Base-by-base conservation (phyloP, 2,329 filamentous ascomycete genomes). In the Polychaeton citri region DNA sequence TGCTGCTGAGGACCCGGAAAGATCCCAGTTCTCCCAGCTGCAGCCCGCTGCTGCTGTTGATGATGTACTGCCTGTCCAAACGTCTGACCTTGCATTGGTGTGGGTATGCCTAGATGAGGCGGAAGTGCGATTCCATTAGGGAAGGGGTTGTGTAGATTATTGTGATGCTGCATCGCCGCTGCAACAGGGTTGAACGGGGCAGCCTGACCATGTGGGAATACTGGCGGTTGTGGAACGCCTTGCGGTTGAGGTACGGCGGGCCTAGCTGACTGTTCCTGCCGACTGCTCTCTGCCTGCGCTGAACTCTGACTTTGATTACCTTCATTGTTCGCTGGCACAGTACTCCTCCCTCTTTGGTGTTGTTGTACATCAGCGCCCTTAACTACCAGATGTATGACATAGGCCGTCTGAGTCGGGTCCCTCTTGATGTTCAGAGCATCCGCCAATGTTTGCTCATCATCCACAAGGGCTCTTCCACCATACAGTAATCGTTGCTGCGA, bases 401-500 rank as follows among this genome's bases (percentile, higher is more conserved):
- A 58, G 32, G 53, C 51, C 3, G 37, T 45, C 41, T 56, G 51
- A 9, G 40, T 43, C 4, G 68, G 50, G 50, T 74, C 71, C 42
- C 65, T 59, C 20, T 65, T 58, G 12, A 63, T 54, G 28, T 68
- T 66, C 41, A 78, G 61, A 3, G 74, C 58, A 21, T 63, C 58
- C 19, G 56, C 54, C 37, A 79, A 52, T 0, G 61, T 66, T 24
- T 64, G 62, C 16, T 58, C 54, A 39, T 70, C 62, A 43, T 69
- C 61, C 5, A 62, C 50, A 5, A 77, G 60, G 19, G 68, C 63
- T 38, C 67, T 62, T 15, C 74, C 74, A 34, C 64, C 58, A 45
- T 74, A 76, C 15, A 78, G 74, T 39, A 79, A 51, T 30, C 72
- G 63, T 56, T 77, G 74, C 30, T 60, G 52, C 13, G 60, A 51